Percentiles rank a stretch among this genome's conserved stretches.
These are phyloP conservation scores for Microstegium vimineum DNA, from an alignment of 176 grass and related monocot genomes.

Conservation along the genomic window DNA sequence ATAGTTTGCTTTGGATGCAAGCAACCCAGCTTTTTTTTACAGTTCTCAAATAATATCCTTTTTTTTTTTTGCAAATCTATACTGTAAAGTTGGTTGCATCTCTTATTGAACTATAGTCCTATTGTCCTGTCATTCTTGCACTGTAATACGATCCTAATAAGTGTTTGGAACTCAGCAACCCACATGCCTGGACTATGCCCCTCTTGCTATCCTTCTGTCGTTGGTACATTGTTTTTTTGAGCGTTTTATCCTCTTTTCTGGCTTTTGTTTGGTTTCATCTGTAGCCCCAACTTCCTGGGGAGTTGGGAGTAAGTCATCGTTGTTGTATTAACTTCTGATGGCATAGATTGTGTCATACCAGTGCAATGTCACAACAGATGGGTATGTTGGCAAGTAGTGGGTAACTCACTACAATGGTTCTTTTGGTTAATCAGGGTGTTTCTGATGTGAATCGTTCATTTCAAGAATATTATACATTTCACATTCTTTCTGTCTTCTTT, in stretches of 20 bases:
- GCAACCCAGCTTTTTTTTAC: not conserved
- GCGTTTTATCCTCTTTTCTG: not conserved
- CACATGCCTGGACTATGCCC: not conserved
- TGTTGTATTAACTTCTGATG: not conserved
- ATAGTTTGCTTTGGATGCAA: not conserved
- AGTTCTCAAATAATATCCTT: not conserved
- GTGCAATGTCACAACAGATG: not conserved
- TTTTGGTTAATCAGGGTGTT: not conserved
- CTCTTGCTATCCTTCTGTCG: not conserved
- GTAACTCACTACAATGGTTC: not conserved
- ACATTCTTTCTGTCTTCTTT: constrained; percentile 18
- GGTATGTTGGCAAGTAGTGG: not conserved
- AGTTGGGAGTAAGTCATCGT: not conserved
- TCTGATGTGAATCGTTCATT: constrained; percentile 24
- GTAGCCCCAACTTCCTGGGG: not conserved
- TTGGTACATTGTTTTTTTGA: not conserved
- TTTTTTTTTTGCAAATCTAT: not conserved
- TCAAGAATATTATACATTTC: not conserved
- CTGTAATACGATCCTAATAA: not conserved
- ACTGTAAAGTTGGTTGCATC: not conserved
- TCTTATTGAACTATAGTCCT: not conserved
- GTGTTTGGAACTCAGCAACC: not conserved
- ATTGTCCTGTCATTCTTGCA: not conserved
- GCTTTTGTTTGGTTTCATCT: not conserved
- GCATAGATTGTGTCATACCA: not conserved